Evolutionary conservation across 768 basidiomycete species (phyloP).

Genomic region (Macrolepiota dolichaula): DNA sequence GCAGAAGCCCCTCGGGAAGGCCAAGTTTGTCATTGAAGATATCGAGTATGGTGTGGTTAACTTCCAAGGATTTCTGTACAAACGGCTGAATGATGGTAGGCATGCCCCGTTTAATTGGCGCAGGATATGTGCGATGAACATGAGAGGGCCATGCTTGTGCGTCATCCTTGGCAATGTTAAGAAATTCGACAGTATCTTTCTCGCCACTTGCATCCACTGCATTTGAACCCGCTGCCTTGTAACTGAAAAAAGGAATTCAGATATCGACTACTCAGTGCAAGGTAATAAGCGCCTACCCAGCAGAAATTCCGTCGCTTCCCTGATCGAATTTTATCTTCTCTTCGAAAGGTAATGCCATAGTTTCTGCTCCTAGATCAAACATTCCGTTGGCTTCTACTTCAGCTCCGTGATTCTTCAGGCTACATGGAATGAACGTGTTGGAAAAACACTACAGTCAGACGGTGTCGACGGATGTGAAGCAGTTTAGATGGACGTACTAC

Average conservation of each 20-base stretch:
- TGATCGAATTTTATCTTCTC: slow-evolving; percentile 60
- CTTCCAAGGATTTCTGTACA: slow-evolving; percentile 50
- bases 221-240: slow-evolving; percentile 62
- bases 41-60: slow-evolving; percentile 49
- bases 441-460: not conserved
- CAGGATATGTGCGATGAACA: slow-evolving; percentile 50
- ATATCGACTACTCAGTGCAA: no score
- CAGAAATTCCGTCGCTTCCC: slow-evolving; percentile 41
- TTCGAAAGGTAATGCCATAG: slow-evolving; percentile 48
- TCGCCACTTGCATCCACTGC: slow-evolving; percentile 60
- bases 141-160: slow-evolving; percentile 54
- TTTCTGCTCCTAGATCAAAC: slow-evolving; percentile 54
- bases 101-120: slow-evolving; percentile 48
- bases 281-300: slow-evolving; percentile 27
- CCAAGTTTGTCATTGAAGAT: slow-evolving; percentile 58
- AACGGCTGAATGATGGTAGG: slow-evolving; percentile 45
- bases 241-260: slow-evolving; percentile 35
- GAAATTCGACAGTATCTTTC: slow-evolving; percentile 55
- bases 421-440: slow-evolving; percentile 15
- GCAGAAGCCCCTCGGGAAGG: slow-evolving; percentile 46
- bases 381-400: slow-evolving; percentile 44
- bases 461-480: not conserved
- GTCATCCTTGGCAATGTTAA: slow-evolving; percentile 71
- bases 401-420: slow-evolving; percentile 55
- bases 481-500: slow-evolving; percentile 44